A percentile compares a stretch with the other conserved stretches of the same genome.
These are phyloP conservation scores for Catunica adiposa DNA, from an alignment of 2,329 filamentous ascomycete species.

Conservation along the genomic window DNA sequence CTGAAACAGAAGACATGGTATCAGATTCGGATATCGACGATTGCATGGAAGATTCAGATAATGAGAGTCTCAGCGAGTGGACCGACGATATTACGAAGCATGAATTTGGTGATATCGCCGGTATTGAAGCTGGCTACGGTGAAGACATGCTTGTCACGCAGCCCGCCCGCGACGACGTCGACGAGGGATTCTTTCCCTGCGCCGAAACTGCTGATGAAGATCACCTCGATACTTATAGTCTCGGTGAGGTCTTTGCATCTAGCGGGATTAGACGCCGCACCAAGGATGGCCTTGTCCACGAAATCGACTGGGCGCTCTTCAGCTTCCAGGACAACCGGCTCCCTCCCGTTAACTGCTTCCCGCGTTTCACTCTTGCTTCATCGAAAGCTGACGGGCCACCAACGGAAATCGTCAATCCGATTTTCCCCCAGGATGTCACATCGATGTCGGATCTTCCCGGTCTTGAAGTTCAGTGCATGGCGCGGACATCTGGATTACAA, in stretches of 20 bases:
- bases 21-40: slow-evolving; percentile 31
- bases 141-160: slow-evolving; percentile 74
- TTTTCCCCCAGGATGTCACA: slow-evolving; percentile 42
- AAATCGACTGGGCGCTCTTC: slow-evolving; percentile 92
- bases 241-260: slow-evolving; percentile 77
- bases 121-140: slow-evolving; percentile 57
- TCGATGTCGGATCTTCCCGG: slow-evolving; percentile 49
- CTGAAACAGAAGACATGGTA: slow-evolving; percentile 37
- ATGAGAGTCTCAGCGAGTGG: slow-evolving; percentile 2
- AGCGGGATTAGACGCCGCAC: slow-evolving; percentile 71
- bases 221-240: slow-evolving; percentile 60
- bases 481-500: slow-evolving; percentile 70
- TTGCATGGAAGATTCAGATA: slow-evolving; percentile 12
- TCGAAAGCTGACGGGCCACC: not conserved
- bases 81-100: slow-evolving; percentile 22
- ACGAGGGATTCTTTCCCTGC: slow-evolving; percentile 60
- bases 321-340: slow-evolving; percentile 56
- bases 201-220: slow-evolving; percentile 56
- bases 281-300: slow-evolving; percentile 58
- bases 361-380: slow-evolving; percentile 19
- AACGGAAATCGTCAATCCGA: slow-evolving; percentile 16
- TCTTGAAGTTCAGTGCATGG: slow-evolving; percentile 70
- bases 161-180: slow-evolving; percentile 75
- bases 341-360: slow-evolving; percentile 57
- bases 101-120: slow-evolving; percentile 61